Base-by-base conservation (phyloP, 257 asterid species). In the Gynochthodes officinalis region DNA sequence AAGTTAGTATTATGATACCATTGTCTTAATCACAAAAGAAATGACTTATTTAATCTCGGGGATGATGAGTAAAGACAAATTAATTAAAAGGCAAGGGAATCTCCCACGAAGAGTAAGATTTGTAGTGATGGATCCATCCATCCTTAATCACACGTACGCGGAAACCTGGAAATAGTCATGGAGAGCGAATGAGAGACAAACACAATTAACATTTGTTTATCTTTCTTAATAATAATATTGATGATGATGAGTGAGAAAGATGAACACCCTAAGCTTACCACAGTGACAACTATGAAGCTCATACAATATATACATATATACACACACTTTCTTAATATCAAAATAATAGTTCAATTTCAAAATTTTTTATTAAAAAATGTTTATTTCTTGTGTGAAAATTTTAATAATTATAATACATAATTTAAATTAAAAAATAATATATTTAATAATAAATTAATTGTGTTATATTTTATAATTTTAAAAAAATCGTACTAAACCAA, bases 91-190 rank as follows among this genome's bases (percentile, higher is more conserved):
- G 86, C 72, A 76, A 75, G 54, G 93, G 93, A 86, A 87, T 86
- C 86, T 83, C 67, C 70, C 48, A 32, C 43, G 2, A 46, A 46
- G 58, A 79, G 79, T 79, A 52, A 80, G 81, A 80, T 78, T 15
- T 64, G 64, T 84, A 84, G 73, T 70, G 87, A 89, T 77, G 74
- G 80, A 83, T 84, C 85, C 85, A 84, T 82, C 89, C 77, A 76
- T 82, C 70, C 84, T 75, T 80, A 74, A 84, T 81, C 94, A 84
- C 97, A 87, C 91, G 92, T 71, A 85, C 91, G 89, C 85, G 78
- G 72, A 84, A 84, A 84, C 88, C 84, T 82, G 83, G 78, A 81
- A 37, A 59, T 23, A 44, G 42, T 2, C 7, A 7, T 3, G 6
- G 76, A 62, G 75, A 88, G 87, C 84, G 86, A 85, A 80, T 76